Conservation (phyloP, 192 early-diverging fungal genomes). For the Diversispora epigaea region DNA sequence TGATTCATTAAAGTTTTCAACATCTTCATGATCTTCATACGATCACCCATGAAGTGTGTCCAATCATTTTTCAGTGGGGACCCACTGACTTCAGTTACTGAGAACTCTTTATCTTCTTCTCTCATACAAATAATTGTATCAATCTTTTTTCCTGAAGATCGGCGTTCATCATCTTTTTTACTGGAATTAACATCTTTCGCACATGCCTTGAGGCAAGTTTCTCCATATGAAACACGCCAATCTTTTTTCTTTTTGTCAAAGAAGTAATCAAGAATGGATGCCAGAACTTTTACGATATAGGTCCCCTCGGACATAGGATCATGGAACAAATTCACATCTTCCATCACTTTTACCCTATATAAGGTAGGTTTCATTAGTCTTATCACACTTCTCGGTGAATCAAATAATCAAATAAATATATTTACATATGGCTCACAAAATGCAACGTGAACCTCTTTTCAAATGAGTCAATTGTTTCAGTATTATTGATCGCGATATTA, state of each 20-base stretch:
- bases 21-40: slow-evolving; percentile 18
- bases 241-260: background rate
- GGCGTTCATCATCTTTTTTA: slow-evolving; percentile 2
- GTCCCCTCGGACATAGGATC: slow-evolving; percentile 6
- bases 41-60: slow-evolving; percentile 1
- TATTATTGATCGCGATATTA: background rate
- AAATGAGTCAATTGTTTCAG: background rate
- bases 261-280: background rate
- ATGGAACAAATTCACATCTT: slow-evolving; percentile 1
- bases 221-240: background rate
- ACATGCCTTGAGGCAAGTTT: slow-evolving; percentile 8
- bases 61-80: slow-evolving; percentile 14
- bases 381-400: slow-evolving; percentile 12
- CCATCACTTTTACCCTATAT: slow-evolving; percentile 13
- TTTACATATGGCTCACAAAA: slow-evolving; percentile 25
- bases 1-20: slow-evolving; percentile 15
- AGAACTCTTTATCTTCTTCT: slow-evolving; percentile 12
- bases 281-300: slow-evolving; percentile 11
- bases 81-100: slow-evolving; percentile 16
- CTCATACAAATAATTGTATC: slow-evolving; percentile 3
- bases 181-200: slow-evolving; percentile 7
- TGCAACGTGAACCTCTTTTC: background rate
- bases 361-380: slow-evolving; percentile 15
- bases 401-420: slow-evolving; percentile 2
- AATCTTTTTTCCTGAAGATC: background rate